phyloP scores from a whole-genome alignment of 495 filamentous ascomycete species.

The Tuber borchii region DNA sequence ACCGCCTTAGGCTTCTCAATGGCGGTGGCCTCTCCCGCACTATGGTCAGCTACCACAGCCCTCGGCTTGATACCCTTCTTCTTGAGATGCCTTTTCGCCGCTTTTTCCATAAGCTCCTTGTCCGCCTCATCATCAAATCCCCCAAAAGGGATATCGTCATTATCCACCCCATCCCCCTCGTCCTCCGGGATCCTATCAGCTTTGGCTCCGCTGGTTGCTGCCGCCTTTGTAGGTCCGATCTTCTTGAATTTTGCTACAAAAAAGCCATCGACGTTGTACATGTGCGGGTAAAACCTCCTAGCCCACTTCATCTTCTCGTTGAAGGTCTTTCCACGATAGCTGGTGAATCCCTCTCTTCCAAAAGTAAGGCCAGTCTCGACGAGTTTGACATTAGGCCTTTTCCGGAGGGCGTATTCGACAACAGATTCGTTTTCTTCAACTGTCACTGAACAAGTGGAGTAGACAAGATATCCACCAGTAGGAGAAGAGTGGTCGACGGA shows the following conservation, averaged over 20 bases:
- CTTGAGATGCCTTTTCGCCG: slow-evolving; percentile 53
- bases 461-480: slow-evolving; percentile 89
- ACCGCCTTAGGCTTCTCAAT: slow-evolving; percentile 4
- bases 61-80: slow-evolving; percentile 64
- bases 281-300: slow-evolving; percentile 84
- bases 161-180: slow-evolving; percentile 31
- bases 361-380: slow-evolving; percentile 92
- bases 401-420: slow-evolving; percentile 82
- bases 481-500: slow-evolving; percentile 77
- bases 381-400: slow-evolving; percentile 85
- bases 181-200: slow-evolving; percentile 47
- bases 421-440: slow-evolving; percentile 92
- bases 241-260: slow-evolving; percentile 98
- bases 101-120: slow-evolving; percentile 54
- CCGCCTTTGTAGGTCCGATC: slow-evolving; percentile 61
- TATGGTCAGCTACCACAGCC: slow-evolving; percentile 44
- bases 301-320: slow-evolving; percentile 76
- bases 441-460: slow-evolving; percentile 86
- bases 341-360: slow-evolving; percentile 82
- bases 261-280: slow-evolving; percentile 97
- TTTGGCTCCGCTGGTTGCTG: slow-evolving; percentile 44
- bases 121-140: slow-evolving; percentile 61
- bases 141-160: slow-evolving; percentile 55
- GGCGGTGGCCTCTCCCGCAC: slow-evolving; percentile 21
- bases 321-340: slow-evolving; percentile 82